A percentile compares a stretch with the other conserved stretches of the same genome.
These are phyloP conservation scores for Boletus subparvulus DNA, from an alignment of 768 basidiomycete species.

Conservation along the genomic window DNA sequence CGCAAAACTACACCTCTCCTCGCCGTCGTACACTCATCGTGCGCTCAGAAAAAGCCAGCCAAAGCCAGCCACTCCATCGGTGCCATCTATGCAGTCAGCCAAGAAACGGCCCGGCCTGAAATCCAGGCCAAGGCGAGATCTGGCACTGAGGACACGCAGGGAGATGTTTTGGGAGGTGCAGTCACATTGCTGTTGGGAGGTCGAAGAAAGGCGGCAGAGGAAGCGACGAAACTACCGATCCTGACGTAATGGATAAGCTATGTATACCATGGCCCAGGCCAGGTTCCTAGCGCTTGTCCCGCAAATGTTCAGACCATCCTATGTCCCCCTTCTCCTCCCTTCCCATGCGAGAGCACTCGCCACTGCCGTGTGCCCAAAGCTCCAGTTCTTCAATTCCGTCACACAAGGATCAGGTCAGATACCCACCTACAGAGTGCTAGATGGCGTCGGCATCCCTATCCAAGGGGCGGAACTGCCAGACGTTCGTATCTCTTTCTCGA, in stretches of 20 bases:
- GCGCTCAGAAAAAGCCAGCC: slow-evolving; percentile 29
- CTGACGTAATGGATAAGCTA: slow-evolving; percentile 13
- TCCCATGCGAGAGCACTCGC: slow-evolving; percentile 17
- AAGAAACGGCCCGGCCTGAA: slow-evolving; percentile 31
- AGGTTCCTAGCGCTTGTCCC: not conserved
- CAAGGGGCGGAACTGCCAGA: slow-evolving; percentile 76
- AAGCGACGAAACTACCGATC: slow-evolving; percentile 59
- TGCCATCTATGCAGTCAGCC: slow-evolving; percentile 19
- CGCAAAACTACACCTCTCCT: slow-evolving; percentile 32
- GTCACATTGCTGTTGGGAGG: slow-evolving; percentile 70
- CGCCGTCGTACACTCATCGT: not conserved
- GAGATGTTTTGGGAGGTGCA: slow-evolving; percentile 63
- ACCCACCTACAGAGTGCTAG: slow-evolving; percentile 84
- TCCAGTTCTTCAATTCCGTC: slow-evolving; percentile 81
- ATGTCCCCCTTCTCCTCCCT: not conserved
- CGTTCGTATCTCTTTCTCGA: slow-evolving; percentile 39
- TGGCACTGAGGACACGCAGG: slow-evolving; percentile 4
- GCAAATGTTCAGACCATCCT: slow-evolving; percentile 13
- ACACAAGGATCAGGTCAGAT: slow-evolving; percentile 60
- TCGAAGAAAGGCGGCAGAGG: slow-evolving; percentile 62
- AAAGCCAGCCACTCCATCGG: not conserved
- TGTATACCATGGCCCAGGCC: slow-evolving; percentile 13
- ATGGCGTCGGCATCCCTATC: slow-evolving; percentile 71
- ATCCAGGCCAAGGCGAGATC: slow-evolving; percentile 19
- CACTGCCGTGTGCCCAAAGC: slow-evolving; percentile 53